A percentile compares a stretch with the other conserved stretches of the same genome.
phyloP scores from a whole-genome alignment of 176 grass and related monocot species.

The Bromus sterilis region DNA sequence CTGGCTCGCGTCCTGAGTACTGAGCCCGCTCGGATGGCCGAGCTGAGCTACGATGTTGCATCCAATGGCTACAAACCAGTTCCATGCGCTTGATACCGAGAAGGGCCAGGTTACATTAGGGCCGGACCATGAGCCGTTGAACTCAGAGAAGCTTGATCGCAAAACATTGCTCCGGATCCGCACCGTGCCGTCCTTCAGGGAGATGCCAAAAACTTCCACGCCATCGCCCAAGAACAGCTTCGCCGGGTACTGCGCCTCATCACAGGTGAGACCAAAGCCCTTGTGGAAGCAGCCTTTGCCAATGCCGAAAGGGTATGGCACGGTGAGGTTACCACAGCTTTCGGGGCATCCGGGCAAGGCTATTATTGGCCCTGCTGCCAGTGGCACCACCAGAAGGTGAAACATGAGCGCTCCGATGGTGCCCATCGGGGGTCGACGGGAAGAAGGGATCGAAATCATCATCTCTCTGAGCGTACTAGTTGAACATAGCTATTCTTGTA shows the following conservation, averaged over 20 bases:
- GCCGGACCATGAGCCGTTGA: not conserved
- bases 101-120: not conserved
- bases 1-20: not conserved
- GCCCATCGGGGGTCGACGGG: not conserved
- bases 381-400: not conserved
- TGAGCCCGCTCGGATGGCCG: not conserved
- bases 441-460: not conserved
- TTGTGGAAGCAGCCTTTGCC: not conserved
- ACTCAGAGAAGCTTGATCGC: not conserved
- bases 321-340: not conserved
- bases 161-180: not conserved
- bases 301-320: slow-evolving; percentile 33
- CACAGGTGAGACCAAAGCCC: slow-evolving; percentile 20
- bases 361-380: not conserved
- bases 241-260: not conserved
- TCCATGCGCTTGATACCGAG: not conserved
- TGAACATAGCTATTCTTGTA: not conserved
- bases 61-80: slow-evolving; percentile 12
- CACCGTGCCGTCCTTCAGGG: slow-evolving; percentile 3
- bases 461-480: not conserved
- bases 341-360: slow-evolving; percentile 21
- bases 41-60: not conserved
- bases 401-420: not conserved
- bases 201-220: not conserved
- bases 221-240: not conserved